Base-by-base conservation (phyloP, 2,329 filamentous ascomycete genomes). In the Diaporthe helianthi region DNA sequence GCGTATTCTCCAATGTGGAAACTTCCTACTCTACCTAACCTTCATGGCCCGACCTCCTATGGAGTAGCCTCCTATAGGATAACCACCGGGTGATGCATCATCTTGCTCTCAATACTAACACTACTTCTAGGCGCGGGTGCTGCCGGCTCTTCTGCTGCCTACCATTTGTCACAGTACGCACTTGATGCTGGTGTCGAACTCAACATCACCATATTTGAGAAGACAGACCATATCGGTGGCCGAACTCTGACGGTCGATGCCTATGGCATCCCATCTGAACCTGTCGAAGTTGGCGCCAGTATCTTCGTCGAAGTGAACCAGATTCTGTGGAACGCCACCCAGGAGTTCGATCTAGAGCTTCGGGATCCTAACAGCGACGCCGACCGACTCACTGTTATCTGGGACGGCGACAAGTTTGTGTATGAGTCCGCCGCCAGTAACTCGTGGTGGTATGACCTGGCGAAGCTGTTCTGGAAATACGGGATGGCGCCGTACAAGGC, bases 181-280 rank as follows among this genome's bases (percentile, higher is more conserved):
- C 80, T 87, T 4, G 80, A 87, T 69, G 83, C 85, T n/a, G 82
- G 82, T 22, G 79, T 92, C 22, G 81, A 85, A 2, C 77, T 95
- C 69, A 92, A 97, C 73, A 91, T 98, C 75, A 97, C 94, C 26
- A 84, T 99, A 33, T 98, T 95, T 78, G 96, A 99, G 76, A 91
- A 90, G 74, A 89, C 89, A 19, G 79, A 83, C 38, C 93, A 90
- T 73, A 85, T 98, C 52, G 96, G 96, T 36, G 96, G 96, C 10
- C 92, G 96, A 31, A 92, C 92, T 9, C 92, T 94, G 36, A 98
- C 94, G 0, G 91, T 97, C 22, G 84, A 94, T 75, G 90, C 89
- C 2, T 95, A 92, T 77, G 86, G 88, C 72, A 85, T 95, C 74
- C 83, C 89, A 1, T 72, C 81, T 0, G 82, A 90, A 47, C 91